These are phyloP conservation scores for Ophiostoma quercus DNA, from an alignment of 2,329 filamentous ascomycete genomes.

Conservation along the genomic window DNA sequence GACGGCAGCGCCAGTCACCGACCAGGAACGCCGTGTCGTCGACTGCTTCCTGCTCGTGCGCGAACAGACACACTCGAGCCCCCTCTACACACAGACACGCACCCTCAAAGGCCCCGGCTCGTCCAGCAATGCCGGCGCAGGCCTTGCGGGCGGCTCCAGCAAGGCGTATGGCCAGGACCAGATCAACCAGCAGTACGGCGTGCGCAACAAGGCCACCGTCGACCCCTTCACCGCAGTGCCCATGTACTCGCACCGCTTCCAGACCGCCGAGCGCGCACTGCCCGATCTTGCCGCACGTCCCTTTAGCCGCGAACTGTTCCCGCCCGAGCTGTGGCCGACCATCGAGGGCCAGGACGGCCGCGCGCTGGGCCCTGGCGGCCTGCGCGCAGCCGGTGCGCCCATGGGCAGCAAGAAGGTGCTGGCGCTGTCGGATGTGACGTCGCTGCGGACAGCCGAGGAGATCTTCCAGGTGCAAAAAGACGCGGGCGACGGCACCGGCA, in stretches of 20 bases:
- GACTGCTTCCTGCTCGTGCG: conserved; percentile 52
- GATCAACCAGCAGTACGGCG: conserved; percentile 51
- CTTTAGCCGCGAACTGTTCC: conserved; percentile 49
- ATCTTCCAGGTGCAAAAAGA: conserved; percentile 39
- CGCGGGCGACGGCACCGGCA: conserved; percentile 23
- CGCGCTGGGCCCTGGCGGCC: conserved; percentile 21
- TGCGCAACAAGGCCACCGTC: conserved; percentile 50
- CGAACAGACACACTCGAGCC: conserved; percentile 50
- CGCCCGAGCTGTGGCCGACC: conserved; percentile 50
- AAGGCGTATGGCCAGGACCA: conserved; percentile 53
- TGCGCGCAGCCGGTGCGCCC: background rate
- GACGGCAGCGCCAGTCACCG: conserved; percentile 40
- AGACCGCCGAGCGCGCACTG: conserved; percentile 46
- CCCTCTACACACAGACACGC: conserved; percentile 54
- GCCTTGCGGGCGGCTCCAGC: conserved; percentile 28
- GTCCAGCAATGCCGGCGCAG: conserved; percentile 30
- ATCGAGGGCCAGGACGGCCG: conserved; percentile 45
- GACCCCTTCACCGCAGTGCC: conserved; percentile 56
- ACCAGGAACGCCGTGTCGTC: conserved; percentile 44
- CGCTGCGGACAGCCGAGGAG: conserved; percentile 48
- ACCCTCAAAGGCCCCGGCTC: conserved; percentile 31
- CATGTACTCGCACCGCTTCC: conserved; percentile 54
- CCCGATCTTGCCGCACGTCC: conserved; percentile 50
- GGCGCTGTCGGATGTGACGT: conserved; percentile 44
- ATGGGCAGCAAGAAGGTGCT: conserved; percentile 33